Percentiles rank a stretch among this genome's conserved stretches.
Evolutionary conservation across 306 rosid species (phyloP).

Genomic region (Vigna unguiculata): DNA sequence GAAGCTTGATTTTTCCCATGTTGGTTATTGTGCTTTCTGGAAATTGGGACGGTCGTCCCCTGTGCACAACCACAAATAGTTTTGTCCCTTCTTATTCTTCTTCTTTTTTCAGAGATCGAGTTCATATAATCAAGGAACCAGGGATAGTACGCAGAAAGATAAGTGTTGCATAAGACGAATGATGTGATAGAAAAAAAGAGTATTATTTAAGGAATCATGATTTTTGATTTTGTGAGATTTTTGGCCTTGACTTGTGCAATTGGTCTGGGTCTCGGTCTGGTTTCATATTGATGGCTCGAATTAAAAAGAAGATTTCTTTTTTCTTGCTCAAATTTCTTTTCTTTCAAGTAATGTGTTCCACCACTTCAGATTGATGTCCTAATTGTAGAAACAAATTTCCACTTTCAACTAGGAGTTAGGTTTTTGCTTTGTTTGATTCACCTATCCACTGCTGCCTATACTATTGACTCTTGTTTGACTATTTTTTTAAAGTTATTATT

Average conservation of each 20-base stretch:
- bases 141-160: too few species aligned
- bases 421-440: neutral
- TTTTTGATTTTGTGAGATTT: too few species aligned
- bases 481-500: neutral
- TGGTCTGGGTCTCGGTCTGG: neutral
- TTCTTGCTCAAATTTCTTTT: neutral
- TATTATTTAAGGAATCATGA: too few species aligned
- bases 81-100: constrained; percentile 3
- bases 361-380: neutral
- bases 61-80: constrained; percentile 39
- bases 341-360: neutral
- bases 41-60: constrained; percentile 38
- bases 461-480: neutral
- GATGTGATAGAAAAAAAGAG: too few species aligned
- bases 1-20: neutral
- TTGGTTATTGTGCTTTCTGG: constrained; percentile 25
- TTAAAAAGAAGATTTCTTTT: neutral
- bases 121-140: neutral
- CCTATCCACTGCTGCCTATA: neutral
- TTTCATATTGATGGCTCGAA: neutral
- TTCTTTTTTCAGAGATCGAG: neutral
- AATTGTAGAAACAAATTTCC: neutral
- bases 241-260: too few species aligned
- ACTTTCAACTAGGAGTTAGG: neutral
- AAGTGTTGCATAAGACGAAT: too few species aligned